Conservation (phyloP, 164 flowering plant species). For the Chloranthus sessilifolius region DNA sequence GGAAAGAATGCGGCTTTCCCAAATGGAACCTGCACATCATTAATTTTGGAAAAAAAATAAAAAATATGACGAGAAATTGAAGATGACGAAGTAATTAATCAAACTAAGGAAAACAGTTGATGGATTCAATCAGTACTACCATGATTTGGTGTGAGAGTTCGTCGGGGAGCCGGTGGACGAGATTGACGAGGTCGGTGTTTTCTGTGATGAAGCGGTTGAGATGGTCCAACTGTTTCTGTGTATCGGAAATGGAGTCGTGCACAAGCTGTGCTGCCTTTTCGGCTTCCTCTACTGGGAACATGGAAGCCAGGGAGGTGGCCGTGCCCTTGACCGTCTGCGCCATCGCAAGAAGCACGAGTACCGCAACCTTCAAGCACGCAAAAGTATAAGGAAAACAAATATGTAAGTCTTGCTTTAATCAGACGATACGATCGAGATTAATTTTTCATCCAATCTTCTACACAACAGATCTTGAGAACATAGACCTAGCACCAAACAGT, state of each 20-base stretch:
- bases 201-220: conserved; percentile 50
- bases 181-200: conserved; percentile 58
- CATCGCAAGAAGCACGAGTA: no score
- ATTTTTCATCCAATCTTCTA: no score
- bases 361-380: no score
- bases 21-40: conserved; percentile 62
- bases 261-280: conserved; percentile 61
- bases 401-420: no score
- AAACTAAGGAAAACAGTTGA: neutral
- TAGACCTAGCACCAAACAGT: no score
- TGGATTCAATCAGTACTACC: conserved; percentile 26
- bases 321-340: conserved; percentile 36
- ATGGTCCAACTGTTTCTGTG: conserved; percentile 36
- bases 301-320: conserved; percentile 55
- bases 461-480: no score
- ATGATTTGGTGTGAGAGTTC: conserved; percentile 71
- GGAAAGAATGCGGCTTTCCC: conserved; percentile 93
- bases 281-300: conserved; percentile 60
- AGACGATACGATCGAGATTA: no score
- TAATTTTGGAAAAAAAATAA: no score
- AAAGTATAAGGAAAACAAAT: no score
- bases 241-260: conserved; percentile 41
- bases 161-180: conserved; percentile 76
- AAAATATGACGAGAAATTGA: neutral
- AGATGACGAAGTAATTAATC: neutral